Conservation (phyloP, 306 rosid genomes). For the Sechiopsis laciniata region DNA sequence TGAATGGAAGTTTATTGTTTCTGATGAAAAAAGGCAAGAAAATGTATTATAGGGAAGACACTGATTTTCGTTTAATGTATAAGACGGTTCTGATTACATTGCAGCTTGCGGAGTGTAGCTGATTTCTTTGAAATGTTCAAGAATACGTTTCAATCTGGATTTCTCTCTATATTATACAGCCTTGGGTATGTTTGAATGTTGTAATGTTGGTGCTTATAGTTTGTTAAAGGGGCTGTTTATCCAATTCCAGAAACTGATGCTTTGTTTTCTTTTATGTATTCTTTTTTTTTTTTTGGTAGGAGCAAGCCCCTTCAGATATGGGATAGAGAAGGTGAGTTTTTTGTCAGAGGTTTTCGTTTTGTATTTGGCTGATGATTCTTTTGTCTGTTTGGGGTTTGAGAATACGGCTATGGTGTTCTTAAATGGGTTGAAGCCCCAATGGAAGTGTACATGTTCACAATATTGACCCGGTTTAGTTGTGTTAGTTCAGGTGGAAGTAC, state of each 20-base stretch:
- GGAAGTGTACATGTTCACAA: not conserved
- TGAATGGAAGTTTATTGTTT: not conserved
- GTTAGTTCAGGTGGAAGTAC: not conserved
- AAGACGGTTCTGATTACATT: slow-evolving; percentile 9
- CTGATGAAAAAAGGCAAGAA: not conserved
- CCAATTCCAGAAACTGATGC: not conserved
- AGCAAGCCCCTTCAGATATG: slow-evolving; percentile 97
- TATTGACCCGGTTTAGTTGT: not conserved
- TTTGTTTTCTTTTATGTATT: not conserved
- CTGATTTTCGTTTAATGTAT: not conserved
- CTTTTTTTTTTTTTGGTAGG: slow-evolving; percentile 37
- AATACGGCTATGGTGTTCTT: not conserved
- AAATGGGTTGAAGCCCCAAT: not conserved
- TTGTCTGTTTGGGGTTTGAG: not conserved
- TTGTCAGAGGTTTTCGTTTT: not conserved
- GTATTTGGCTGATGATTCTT: not conserved
- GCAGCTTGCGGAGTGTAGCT: slow-evolving; percentile 23
- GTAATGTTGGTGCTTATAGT: not conserved
- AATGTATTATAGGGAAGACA: not conserved
- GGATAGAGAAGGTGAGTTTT: slow-evolving; percentile 85
- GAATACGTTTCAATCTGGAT: slow-evolving; percentile 96
- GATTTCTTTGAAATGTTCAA: slow-evolving; percentile 58
- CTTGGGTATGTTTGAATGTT: slow-evolving; percentile 58
- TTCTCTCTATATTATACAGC: slow-evolving; percentile 84
- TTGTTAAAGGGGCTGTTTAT: not conserved